Conservation (phyloP, 2,329 filamentous ascomycete genomes). For the Xylaria hypoxylon region DNA sequence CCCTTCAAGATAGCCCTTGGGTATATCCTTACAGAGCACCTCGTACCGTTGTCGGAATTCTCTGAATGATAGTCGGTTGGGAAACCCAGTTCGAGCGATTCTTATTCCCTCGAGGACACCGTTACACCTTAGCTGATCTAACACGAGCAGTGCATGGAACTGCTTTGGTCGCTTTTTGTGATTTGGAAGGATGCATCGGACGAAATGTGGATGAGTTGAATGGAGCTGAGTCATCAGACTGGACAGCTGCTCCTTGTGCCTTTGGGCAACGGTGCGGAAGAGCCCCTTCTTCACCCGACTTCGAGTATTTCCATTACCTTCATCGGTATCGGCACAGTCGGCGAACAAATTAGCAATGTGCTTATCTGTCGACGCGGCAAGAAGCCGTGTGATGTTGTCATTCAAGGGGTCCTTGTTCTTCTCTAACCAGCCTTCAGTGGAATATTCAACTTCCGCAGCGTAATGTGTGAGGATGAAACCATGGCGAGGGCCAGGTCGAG, state of each 20-base stretch:
- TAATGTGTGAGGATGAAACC: constrained; percentile 98
- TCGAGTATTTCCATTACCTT: constrained; percentile 73
- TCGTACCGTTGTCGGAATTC: constrained; percentile 98
- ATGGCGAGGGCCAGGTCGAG: constrained; percentile 77
- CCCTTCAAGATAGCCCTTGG: constrained; percentile 90
- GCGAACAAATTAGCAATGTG: constrained; percentile 87
- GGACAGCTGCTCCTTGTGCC: constrained; percentile 98
- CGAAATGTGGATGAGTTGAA: constrained; percentile 97
- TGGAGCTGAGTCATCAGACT: constrained; percentile 94
- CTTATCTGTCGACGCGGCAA: constrained; percentile 83
- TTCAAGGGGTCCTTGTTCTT: constrained; percentile 99
- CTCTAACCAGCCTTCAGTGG: constrained; percentile 93
- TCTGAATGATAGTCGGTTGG: constrained; percentile 89
- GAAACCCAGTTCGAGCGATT: constrained; percentile 96
- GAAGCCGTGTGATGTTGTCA: constrained; percentile 91
- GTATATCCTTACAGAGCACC: constrained; percentile 88
- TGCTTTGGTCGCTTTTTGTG: constrained; percentile 97
- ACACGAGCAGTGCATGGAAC: constrained; percentile 89
- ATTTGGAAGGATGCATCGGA: constrained; percentile 96
- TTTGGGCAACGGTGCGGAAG: constrained; percentile 95
- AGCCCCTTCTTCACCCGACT: constrained; percentile 96
- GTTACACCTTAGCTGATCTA: constrained; percentile 98
- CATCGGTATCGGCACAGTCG: constrained; percentile 87
- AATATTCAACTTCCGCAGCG: constrained; percentile 97
- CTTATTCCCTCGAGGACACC: constrained; percentile 99